phyloP scores from a whole-genome alignment of 1,284 basidiomycete genomes.

The Serendipita sp. region DNA sequence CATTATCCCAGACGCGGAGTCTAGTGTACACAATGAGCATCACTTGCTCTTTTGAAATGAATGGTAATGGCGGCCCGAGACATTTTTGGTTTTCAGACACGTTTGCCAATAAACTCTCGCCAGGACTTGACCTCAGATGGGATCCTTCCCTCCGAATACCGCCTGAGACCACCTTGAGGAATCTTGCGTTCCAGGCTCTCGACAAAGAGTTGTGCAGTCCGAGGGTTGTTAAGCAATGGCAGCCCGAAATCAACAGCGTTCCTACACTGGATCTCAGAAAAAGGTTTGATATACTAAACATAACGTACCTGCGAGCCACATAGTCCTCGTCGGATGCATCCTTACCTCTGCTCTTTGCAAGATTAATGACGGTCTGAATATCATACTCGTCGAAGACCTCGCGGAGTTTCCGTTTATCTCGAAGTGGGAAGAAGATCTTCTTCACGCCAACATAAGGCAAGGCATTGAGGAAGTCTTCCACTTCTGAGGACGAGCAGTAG shows the following conservation, averaged over 20 bases:
- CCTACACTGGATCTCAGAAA: constrained; percentile 26
- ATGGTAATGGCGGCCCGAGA: not conserved
- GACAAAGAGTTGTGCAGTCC: constrained; percentile 81
- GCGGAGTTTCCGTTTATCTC: constrained; percentile 90
- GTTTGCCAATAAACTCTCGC: constrained; percentile 70
- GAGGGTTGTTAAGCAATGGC: constrained; percentile 83
- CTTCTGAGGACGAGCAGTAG: constrained; percentile 68
- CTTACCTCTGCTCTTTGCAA: constrained; percentile 69
- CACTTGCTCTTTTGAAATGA: not conserved
- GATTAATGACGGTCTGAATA: constrained; percentile 91
- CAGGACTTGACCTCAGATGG: constrained; percentile 90
- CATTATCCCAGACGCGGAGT: not conserved
- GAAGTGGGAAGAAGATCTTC: constrained; percentile 91
- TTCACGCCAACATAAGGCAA: constrained; percentile 70
- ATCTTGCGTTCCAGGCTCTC: constrained; percentile 84
- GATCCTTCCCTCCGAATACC: constrained; percentile 79
- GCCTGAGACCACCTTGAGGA: constrained; percentile 63
- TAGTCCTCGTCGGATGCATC: constrained; percentile 89
- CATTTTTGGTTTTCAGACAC: constrained; percentile 29
- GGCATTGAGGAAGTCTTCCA: constrained; percentile 75
- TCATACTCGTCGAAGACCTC: constrained; percentile 91
- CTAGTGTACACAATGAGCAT: not conserved
- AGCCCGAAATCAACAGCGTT: constrained; percentile 88
- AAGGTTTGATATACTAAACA: not conserved
- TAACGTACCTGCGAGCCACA: constrained; percentile 67